Conservation (phyloP, 805 yeast genomes). For the Alloascoidea africana region DNA sequence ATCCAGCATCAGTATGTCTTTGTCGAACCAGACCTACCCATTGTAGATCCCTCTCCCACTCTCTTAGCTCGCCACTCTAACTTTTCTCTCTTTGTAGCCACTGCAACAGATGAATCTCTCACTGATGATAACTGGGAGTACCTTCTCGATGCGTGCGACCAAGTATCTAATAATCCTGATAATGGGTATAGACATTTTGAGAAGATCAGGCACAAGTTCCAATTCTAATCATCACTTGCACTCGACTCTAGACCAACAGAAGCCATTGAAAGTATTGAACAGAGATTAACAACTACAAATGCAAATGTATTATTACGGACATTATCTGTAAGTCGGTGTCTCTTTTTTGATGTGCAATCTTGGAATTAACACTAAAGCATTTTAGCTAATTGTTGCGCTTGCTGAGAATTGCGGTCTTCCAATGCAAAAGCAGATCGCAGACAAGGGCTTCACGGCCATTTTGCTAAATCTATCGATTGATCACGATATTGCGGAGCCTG, state of each 20-base stretch:
- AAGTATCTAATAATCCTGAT: constrained; percentile 46
- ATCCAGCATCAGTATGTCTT: too few species aligned
- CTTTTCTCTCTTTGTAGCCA: too few species aligned
- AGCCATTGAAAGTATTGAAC: background rate
- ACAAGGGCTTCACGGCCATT: constrained; percentile 32
- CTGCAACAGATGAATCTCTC: constrained; percentile 51
- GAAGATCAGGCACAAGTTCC: constrained; percentile 14
- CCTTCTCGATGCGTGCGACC: constrained; percentile 52
- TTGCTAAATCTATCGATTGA: constrained; percentile 37
- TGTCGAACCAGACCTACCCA: too few species aligned
- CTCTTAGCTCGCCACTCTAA: too few species aligned
- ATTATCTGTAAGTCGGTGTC: constrained; percentile 16
- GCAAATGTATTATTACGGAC: constrained; percentile 55
- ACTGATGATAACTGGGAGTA: constrained; percentile 56
- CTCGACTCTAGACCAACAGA: background rate
- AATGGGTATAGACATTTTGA: constrained; percentile 18
- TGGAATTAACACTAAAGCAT: background rate
- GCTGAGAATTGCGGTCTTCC: constrained; percentile 71
- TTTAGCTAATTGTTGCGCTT: constrained; percentile 30
- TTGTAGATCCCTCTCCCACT: too few species aligned
- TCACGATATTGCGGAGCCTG: constrained; percentile 42
- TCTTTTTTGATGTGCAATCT: background rate
- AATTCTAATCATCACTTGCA: background rate
- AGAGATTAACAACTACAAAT: constrained; percentile 33
- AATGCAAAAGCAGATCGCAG: constrained; percentile 46